phyloP scores from a whole-genome alignment of 1,139 yeast genomes.

The Tardiomyces depauwii region DNA sequence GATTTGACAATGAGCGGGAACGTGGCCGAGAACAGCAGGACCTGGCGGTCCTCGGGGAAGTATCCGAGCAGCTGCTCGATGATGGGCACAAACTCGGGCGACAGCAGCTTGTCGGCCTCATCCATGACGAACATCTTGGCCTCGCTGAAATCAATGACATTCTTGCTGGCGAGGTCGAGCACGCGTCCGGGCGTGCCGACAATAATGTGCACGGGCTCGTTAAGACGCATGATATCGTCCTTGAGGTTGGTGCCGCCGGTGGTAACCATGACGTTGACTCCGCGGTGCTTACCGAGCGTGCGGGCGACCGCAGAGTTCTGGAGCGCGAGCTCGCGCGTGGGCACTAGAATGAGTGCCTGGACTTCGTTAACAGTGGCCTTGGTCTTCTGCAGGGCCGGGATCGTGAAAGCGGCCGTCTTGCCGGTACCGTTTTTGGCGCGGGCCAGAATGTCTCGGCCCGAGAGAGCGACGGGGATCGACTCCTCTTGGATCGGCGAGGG shows the following conservation, averaged over 20 bases:
- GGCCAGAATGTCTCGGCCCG: constrained; percentile 94
- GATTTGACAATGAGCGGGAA: constrained; percentile 90
- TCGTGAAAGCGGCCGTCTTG: constrained; percentile 91
- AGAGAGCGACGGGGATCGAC: constrained; percentile 88
- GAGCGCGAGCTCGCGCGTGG: constrained; percentile 92
- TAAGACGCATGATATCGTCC: constrained; percentile 88
- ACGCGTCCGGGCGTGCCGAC: constrained; percentile 98
- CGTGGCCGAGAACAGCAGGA: constrained; percentile 85
- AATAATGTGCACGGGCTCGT: constrained; percentile 82
- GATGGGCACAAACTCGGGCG: constrained; percentile 79
- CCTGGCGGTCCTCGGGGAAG: constrained; percentile 75
- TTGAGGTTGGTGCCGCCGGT: constrained; percentile 95
- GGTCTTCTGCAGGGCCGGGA: constrained; percentile 74
- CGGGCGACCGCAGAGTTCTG: constrained; percentile 96
- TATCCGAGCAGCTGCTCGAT: constrained; percentile 79
- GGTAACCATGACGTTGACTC: constrained; percentile 92
- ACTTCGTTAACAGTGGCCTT: constrained; percentile 78
- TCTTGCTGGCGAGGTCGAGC: constrained; percentile 83
- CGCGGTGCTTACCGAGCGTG: constrained; percentile 92
- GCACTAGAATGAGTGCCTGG: constrained; percentile 82
- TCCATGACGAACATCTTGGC: constrained; percentile 94
- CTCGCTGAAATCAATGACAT: constrained; percentile 74
- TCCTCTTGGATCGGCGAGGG: constrained; percentile 99
- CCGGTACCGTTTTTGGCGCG: constrained; percentile 99
- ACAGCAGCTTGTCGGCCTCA: constrained; percentile 95